Evolutionary conservation across 345 rosid species (phyloP).

Genomic region (Raphanus raphanistrum): DNA sequence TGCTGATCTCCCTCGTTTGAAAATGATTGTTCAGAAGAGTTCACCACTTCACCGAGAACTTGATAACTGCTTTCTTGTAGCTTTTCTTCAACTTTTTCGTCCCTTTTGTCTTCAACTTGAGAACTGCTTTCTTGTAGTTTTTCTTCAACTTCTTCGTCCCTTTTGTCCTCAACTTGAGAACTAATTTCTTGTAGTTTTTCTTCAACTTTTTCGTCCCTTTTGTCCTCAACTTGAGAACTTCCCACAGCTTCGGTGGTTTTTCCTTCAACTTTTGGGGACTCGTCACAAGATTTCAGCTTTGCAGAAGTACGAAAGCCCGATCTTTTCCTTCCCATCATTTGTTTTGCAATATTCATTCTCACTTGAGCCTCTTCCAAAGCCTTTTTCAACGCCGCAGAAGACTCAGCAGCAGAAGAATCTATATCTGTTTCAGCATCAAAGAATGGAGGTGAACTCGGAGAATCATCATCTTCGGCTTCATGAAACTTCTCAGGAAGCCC

Average conservation of each 20-base stretch:
- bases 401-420: conserved; percentile 80
- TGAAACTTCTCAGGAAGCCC: conserved; percentile 41
- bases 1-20: conserved; percentile 37
- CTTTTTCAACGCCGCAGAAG: conserved; percentile 82
- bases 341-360: conserved; percentile 73
- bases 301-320: conserved; percentile 48
- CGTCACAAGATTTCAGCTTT: conserved; percentile 42
- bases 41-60: conserved; percentile 16
- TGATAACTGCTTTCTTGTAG: conserved; percentile 37
- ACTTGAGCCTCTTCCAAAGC: conserved; percentile 87
- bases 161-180: conserved; percentile 38
- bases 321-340: conserved; percentile 68
- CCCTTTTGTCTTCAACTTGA: conserved; percentile 35
- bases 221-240: conserved; percentile 36
- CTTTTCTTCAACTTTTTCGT: conserved; percentile 36
- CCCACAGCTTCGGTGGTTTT: conserved; percentile 11
- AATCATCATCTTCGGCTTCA: conserved; percentile 42
- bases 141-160: conserved; percentile 36
- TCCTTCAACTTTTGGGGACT: conserved; percentile 33
- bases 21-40: conserved; percentile 28
- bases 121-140: conserved; percentile 39
- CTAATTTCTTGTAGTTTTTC: conserved; percentile 39
- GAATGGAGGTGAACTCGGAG: conserved; percentile 55
- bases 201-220: conserved; percentile 36
- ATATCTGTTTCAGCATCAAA: conserved; percentile 71